Base-by-base conservation (phyloP, 768 basidiomycete species). In the Leccinum sublutescens region DNA sequence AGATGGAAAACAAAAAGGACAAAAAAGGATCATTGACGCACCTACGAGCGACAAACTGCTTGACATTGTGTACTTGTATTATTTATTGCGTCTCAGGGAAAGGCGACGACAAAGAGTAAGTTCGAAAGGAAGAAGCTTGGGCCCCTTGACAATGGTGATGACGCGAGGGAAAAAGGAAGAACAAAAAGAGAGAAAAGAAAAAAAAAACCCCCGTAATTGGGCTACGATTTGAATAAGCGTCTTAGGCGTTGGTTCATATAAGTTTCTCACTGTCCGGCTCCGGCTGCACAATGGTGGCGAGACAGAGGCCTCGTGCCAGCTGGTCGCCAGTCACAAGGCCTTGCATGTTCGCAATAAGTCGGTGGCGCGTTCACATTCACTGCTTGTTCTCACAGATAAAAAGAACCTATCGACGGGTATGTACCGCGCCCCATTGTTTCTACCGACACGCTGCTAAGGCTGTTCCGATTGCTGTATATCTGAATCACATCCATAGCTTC, bases 21-120 rank as follows among this genome's bases (percentile, higher is more conserved):
- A 40, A 47, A 21, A 47, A 48, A 5, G 40, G 4, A 19, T 11
- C 40, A 10, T 8, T 34, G 50, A 57, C 68, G 56, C 52, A 68
- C 68, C 68, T 10, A 43, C 11, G 56, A 68, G 64, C 25, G 63
- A 65, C 19, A 65, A 49, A 19, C 33, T 34, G 43, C 61, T 29
- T 17, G 64, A 57, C 59, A 59, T 67, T 4, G 14, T 50, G 2
- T 11, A 10, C 29, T 21, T 11, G 43, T 27, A 2, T 51, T 27
- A 2, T 51, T 17, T 51, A 21, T 50, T 4, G 25, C 3, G 14
- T 9, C n/a, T 15, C 33, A 12, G 33, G 33, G 12, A 34, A 34
- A 12, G 47, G 17, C 21, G 47, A 36, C 15, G 11, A 43, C 40
- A 19, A 43, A 5, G 40, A 43, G 40, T 34, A 8, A 21, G 11